Evolutionary conservation across 129 eudicot genomes (phyloP).

Genomic region (Cynara cardunculus): DNA sequence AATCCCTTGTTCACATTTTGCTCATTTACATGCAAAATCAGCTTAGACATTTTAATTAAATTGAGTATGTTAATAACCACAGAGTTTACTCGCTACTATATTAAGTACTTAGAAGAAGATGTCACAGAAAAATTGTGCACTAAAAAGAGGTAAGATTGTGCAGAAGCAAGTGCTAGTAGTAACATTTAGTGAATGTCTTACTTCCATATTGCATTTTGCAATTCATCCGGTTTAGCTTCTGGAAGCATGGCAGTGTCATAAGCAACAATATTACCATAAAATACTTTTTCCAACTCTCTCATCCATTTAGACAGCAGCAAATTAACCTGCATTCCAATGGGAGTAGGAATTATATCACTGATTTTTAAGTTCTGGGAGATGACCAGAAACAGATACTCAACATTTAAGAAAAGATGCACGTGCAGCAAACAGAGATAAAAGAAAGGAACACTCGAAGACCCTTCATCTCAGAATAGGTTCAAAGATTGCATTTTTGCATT

Average conservation of each 20-base stretch:
- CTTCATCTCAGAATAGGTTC: no score
- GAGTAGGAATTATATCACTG: background rate
- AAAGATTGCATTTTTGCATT: no score
- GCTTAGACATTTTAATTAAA: no score
- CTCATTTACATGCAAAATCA: no score
- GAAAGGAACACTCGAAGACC: background rate
- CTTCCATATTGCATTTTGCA: conserved; percentile 84
- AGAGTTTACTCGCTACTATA: background rate
- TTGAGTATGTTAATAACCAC: no score
- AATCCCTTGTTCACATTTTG: no score
- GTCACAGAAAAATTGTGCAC: background rate
- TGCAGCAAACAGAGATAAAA: background rate
- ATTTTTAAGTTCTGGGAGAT: background rate
- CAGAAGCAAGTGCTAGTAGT: background rate
- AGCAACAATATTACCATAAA: conserved; percentile 88
- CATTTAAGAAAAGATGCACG: background rate
- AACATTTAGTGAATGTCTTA: conserved; percentile 22
- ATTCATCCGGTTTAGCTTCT: conserved; percentile 76
- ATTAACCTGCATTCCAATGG: conserved; percentile 58
- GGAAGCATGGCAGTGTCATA: conserved; percentile 83
- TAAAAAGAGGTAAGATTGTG: background rate
- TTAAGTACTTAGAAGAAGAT: no score
- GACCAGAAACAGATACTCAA: background rate
- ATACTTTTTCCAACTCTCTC: conserved; percentile 92
- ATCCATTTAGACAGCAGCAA: conserved; percentile 83